These are phyloP conservation scores for Wallacemonas sp. DNA, from an alignment of 208 protist species.

Conservation along the genomic window DNA sequence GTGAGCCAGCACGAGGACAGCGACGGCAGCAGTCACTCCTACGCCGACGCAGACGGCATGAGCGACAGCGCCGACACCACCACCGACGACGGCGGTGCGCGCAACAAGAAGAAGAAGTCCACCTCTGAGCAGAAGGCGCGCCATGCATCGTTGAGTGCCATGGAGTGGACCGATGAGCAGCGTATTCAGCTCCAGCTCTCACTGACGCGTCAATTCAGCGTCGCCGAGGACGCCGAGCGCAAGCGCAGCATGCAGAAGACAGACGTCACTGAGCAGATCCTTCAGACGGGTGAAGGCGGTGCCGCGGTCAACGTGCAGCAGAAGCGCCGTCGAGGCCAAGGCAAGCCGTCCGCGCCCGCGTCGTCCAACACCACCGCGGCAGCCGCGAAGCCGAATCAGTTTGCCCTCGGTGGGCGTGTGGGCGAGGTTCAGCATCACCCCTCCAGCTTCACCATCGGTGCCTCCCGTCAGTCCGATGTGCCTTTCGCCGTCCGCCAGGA, in stretches of 20 bases:
- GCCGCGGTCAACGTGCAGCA: neutral
- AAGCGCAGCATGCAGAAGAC: constrained; percentile 31
- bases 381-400: constrained; percentile 27
- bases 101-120: constrained; percentile 19
- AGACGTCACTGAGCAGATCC: constrained; percentile 24
- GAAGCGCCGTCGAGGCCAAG: neutral
- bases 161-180: constrained; percentile 84
- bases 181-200: constrained; percentile 87
- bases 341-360: neutral
- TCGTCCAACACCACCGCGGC: neutral
- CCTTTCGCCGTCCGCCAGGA: constrained; percentile 79
- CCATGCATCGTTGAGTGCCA: constrained; percentile 18
- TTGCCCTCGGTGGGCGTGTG: constrained; percentile 80
- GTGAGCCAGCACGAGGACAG: constrained; percentile 6
- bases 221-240: constrained; percentile 68
- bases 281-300: constrained; percentile 3
- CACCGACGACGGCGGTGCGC: neutral
- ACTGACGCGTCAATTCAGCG: constrained; percentile 70
- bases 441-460: constrained; percentile 56
- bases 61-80: neutral
- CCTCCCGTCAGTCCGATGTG: constrained; percentile 41
- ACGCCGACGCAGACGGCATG: neutral
- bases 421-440: constrained; percentile 78
- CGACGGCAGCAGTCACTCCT: neutral
- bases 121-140: constrained; percentile 17